These are phyloP conservation scores for Paratrimastix pyriformis DNA, from an alignment of 78 protist genomes.

Conservation along the genomic window DNA sequence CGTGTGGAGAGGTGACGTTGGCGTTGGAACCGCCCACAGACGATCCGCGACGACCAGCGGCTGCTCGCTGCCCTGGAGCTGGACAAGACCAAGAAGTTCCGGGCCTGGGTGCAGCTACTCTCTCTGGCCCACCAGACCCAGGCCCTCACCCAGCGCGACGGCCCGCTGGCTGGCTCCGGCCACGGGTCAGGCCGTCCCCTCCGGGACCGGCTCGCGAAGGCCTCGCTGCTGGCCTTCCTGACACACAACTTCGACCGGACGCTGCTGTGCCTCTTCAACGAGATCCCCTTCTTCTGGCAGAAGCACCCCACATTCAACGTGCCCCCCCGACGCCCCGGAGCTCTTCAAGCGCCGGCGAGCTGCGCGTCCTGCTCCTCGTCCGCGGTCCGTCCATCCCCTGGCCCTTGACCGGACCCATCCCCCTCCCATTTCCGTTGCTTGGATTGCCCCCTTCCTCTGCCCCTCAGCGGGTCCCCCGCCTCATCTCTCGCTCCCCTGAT, in stretches of 20 bases:
- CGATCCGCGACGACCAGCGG: too few relatives aligned
- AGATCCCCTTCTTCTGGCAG: slow-evolving; percentile 53
- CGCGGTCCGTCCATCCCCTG: slow-evolving; percentile 48
- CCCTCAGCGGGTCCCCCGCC: too few relatives aligned
- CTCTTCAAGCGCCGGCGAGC: slow-evolving; percentile 26
- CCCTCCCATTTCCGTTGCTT: slow-evolving; percentile 49
- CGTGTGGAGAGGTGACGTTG: too few relatives aligned
- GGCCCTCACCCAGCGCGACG: slow-evolving; percentile 18
- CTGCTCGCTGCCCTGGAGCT: slow-evolving; percentile 5
- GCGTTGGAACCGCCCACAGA: too few relatives aligned
- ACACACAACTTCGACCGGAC: slow-evolving; percentile 35
- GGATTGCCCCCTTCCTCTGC: slow-evolving; percentile 8
- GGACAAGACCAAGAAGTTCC: slow-evolving; percentile 15
- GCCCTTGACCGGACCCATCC: too few relatives aligned
- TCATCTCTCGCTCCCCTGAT: neutral
- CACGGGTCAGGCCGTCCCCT: neutral
- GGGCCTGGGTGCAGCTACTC: neutral
- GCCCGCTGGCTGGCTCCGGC: slow-evolving; percentile 14
- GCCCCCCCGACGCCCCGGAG: slow-evolving; percentile 27
- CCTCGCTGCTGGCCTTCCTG: slow-evolving; percentile 15
- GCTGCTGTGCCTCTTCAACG: slow-evolving; percentile 45
- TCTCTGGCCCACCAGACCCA: slow-evolving; percentile 27
- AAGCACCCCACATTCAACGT: slow-evolving; percentile 20
- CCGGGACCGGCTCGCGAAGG: neutral
- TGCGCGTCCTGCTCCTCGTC: slow-evolving; percentile 45